Evolutionary conservation across 139 green algal genomes (phyloP), one percentile per base, ranked within the genome.

Genomic region (Chlamydomonas schloesseri): DNA sequence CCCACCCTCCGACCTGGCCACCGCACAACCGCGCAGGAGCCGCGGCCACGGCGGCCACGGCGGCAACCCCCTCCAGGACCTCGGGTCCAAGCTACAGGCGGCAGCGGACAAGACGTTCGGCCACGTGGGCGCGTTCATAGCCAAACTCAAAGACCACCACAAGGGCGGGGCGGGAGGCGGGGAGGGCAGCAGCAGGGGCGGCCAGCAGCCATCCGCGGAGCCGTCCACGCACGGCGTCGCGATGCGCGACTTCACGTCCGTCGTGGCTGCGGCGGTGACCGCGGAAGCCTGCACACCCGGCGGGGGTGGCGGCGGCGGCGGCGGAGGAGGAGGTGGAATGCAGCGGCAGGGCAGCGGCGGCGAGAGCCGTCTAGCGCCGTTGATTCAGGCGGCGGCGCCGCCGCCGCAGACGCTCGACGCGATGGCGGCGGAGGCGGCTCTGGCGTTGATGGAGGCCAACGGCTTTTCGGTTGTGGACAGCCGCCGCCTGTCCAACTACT

Each of bases 361-460:
- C n/a, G 42, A 50, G 42, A 50, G 42, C 42, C 6, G 42, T 8
- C 42, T 5, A 8, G 42, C 42, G 42, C 42, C 42, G 42, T 8
- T 50, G 42, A 50, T 50, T 8, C 42, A 50, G 42, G 42, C 42
- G 5, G 42, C 42, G 42, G 6, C 42, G 42, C 42, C 42, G 42
- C 42, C 42, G 42, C 42, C 42, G 42, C 42, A 50, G 42, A 50
- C 42, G 42, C 42, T 50, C 6, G 42, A 50, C 42, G 8, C 8
- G 42, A 50, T 50, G 34, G 69, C 81, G 26, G 81, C 81, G 33
- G 81, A 87, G 50, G 26, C 69, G 69, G 53, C 62, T 14, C 60
- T 87, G 69, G 64, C 53, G 53, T 33, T 79, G 55, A 55, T 87
- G 67, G 81, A 87, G 50, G 55, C 46, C 57, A 87, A 87, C 81